Evolutionary conservation across 192 early-diverging fungal genomes (phyloP), one percentile per base, ranked within the genome.

Genomic region (Coemansia erecta): DNA sequence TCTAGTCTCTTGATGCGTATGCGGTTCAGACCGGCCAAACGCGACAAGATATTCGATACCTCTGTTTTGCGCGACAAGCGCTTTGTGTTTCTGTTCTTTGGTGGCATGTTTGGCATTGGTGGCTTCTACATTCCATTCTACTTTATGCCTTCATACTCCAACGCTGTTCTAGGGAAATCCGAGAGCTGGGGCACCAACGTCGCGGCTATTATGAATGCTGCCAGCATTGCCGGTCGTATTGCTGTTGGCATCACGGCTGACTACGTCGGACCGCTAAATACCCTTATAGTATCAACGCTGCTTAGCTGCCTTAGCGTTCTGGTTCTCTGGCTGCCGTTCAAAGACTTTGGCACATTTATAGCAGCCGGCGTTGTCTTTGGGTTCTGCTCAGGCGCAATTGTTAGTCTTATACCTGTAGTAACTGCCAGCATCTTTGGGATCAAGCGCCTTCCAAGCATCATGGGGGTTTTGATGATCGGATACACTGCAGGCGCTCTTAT

Each of bases 251-350:
- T 68, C 8, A 24, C 63, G 11, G 75, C 56, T 22, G 61, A 72
- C 17, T 45, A 33, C 7, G 41, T 78, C 40, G 70, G 75, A 0
- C 21, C 61, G 1, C 48, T 72, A 0, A 72, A 72, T 39, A 57
- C 64, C 2, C 49, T 78, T 11, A 51, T 43, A 24, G 31, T 68
- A 9, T 57, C 57, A 11, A 57, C 68, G 3, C 14, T 72, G 9
- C 8, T 72, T 4, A 60, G 49, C 15, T 48, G 50, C 11, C 49
- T 78, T 39, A 63, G 58, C 11, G 52, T 72, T 21, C 53, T 78
- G 18, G 62, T 65, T 22, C 19, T 78, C 2, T 78, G 70, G 75
- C 50, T 72, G 6, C 68, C 64, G 18, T 71, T 72, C 28, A 60
- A 63, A 18, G 45, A 24, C 19, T 14, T 60, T 13, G 61, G 62